Conservation (phyloP, 495 filamentous ascomycete genomes). For the Usnea hakonensis region DNA sequence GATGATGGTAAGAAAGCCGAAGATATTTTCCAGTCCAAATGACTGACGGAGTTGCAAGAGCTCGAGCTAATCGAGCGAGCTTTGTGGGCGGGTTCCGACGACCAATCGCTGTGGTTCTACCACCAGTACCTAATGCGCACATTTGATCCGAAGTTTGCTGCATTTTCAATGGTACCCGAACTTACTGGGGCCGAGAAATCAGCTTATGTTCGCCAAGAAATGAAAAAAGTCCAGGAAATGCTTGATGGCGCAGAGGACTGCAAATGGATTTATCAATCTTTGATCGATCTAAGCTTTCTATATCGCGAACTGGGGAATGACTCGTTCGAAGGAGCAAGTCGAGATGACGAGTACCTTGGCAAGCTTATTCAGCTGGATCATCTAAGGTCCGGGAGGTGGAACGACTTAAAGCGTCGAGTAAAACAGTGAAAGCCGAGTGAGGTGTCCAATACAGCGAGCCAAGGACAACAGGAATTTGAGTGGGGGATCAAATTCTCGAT, state of each 20-base stretch:
- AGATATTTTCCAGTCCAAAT: not conserved
- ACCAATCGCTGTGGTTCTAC: conserved; percentile 95
- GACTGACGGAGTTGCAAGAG: conserved; percentile 41
- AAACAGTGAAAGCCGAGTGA: too few species aligned
- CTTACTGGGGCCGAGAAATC: conserved; percentile 54
- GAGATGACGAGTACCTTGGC: conserved; percentile 53
- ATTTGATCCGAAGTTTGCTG: conserved; percentile 43
- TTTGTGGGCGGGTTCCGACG: conserved; percentile 76
- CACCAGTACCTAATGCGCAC: conserved; percentile 71
- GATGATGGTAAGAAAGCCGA: conserved; percentile 55
- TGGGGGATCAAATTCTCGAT: too few species aligned
- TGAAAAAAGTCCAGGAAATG: conserved; percentile 63
- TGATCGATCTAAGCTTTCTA: conserved; percentile 54
- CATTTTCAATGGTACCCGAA: conserved; percentile 53
- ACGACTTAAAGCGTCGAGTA: conserved; percentile 1
- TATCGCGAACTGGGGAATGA: conserved; percentile 35
- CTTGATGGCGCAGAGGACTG: conserved; percentile 65
- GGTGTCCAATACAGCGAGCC: not conserved
- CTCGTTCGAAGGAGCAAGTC: conserved; percentile 24
- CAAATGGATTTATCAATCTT: conserved; percentile 72
- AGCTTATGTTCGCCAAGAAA: conserved; percentile 58
- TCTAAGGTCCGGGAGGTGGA: conserved; percentile 39
- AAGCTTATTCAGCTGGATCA: conserved; percentile 62
- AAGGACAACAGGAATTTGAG: too few species aligned
- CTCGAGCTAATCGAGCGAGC: conserved; percentile 65